Evolutionary conservation across 805 yeast genomes (phyloP), one percentile per base, ranked within the genome.

Genomic region (Phaffomyces opuntiae): DNA sequence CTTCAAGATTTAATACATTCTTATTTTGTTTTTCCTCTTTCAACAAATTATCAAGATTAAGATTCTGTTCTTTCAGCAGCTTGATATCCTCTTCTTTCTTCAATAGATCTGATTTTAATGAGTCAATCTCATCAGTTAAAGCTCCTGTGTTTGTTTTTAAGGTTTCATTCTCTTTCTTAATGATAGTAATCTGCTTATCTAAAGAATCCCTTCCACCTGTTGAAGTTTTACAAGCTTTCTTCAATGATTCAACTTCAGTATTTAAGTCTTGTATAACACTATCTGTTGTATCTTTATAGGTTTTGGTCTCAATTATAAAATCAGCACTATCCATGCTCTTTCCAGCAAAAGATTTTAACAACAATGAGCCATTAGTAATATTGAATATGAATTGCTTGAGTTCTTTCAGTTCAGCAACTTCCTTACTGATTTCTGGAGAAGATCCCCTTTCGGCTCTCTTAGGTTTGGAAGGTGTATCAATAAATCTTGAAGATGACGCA

Each of bases 381-480:
- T 38, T 41, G 1, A 19, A n/a, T 12, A 57, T 38, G 29, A 36
- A 52, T 1, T 46, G 39, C 35, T 52, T 57, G 40, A 59, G 49
- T 14, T 41, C 43, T 42, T 49, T 49, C 19, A 57, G 36, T 11
- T 59, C 55, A 51, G 48, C 25, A 55, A 36, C 38, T 55, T 5
- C 59, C 11, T 26, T 47, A 17, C 25, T 39, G 11, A 36, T 17
- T 12, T 42, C 17, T 8, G 31, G 11, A 7, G 41, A 29, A 5
- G 36, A 19, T 6, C 36, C 14, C 14, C 21, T 31, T n/a, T 41
- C 13, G 25, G 21, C 29, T 7, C 40, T 44, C 29, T 49, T 48
- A 4, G 41, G 27, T 40, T 56, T 57, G 5, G 58, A 57, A 1
- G 62, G 62, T 2, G 62, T 57, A 3, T 53, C 54, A 7, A 56